Conservation (phyloP, 495 filamentous ascomycete species). For the Aspergillus funiculosus region DNA sequence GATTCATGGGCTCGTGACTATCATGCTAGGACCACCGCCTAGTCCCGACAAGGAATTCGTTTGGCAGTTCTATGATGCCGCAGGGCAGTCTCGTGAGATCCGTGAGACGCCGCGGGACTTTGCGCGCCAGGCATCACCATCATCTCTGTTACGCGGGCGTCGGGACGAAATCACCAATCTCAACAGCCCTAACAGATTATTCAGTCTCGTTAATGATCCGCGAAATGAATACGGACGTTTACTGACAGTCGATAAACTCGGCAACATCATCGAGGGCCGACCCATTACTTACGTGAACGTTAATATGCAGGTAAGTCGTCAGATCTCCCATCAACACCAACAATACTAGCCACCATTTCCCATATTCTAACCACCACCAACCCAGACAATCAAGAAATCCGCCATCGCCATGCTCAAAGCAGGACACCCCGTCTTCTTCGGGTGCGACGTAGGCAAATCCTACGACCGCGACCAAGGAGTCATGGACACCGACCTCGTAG, state of each 20-base stretch:
- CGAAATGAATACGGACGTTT: constrained; percentile 63
- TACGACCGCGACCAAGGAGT: constrained; percentile 58
- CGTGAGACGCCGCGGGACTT: constrained; percentile 61
- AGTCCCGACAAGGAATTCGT: constrained; percentile 58
- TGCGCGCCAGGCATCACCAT: constrained; percentile 32
- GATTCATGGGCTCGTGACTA: constrained; percentile 68
- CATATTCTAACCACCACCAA: background rate
- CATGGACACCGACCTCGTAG: constrained; percentile 66
- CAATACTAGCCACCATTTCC: too few species aligned
- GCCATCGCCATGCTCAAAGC: constrained; percentile 69
- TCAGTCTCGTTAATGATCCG: constrained; percentile 80
- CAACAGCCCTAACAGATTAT: constrained; percentile 45
- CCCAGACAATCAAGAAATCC: constrained; percentile 57
- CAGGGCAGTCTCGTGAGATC: constrained; percentile 53
- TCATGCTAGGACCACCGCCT: constrained; percentile 74
- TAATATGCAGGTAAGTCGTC: constrained; percentile 53
- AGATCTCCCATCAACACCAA: too few species aligned
- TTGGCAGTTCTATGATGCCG: constrained; percentile 71
- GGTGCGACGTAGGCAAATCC: constrained; percentile 80
- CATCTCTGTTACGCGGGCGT: background rate
- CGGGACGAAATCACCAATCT: constrained; percentile 39
- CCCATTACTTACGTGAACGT: constrained; percentile 78
- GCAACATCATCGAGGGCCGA: constrained; percentile 68
- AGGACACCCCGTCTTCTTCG: constrained; percentile 80
- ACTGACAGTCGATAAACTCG: constrained; percentile 69